These are phyloP conservation scores for Fusarium hainanense DNA, from an alignment of 2,329 filamentous ascomycete genomes.

Conservation along the genomic window DNA sequence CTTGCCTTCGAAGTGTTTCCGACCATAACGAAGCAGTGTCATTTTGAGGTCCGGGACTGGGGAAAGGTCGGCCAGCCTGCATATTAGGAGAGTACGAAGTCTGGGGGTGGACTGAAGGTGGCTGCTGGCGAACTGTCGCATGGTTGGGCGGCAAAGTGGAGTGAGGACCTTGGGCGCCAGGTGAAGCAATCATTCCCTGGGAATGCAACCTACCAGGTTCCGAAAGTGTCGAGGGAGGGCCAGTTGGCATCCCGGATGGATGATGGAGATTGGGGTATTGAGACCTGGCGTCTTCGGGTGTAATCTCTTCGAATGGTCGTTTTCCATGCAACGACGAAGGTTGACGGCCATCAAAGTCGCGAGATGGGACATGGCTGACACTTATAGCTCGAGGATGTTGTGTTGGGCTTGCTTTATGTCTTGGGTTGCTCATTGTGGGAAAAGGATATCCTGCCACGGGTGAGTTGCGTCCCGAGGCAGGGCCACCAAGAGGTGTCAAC, in stretches of 20 bases:
- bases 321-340: constrained; percentile 43
- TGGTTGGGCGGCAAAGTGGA: constrained; percentile 39
- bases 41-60: constrained; percentile 32
- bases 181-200: constrained; percentile 49
- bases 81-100: constrained; percentile 36
- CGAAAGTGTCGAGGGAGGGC: constrained; percentile 37
- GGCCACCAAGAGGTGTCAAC: constrained; percentile 44
- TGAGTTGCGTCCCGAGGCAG: constrained; percentile 50
- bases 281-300: constrained; percentile 43
- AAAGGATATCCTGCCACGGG: constrained; percentile 49
- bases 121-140: constrained; percentile 30
- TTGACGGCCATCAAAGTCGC: constrained; percentile 42
- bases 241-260: constrained; percentile 38
- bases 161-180: constrained; percentile 42
- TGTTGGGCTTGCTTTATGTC: constrained; percentile 50
- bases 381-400: constrained; percentile 46
- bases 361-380: constrained; percentile 43
- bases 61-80: constrained; percentile 38
- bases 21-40: constrained; percentile 48
- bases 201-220: constrained; percentile 51
- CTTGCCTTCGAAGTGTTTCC: constrained; percentile 49
- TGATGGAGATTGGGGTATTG: constrained; percentile 45
- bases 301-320: constrained; percentile 48
- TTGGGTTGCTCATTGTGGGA: constrained; percentile 45
- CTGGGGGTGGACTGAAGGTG: constrained; percentile 33